Conservation (phyloP, 169 alveolate species). For the Eimeria necatrix region DNA sequence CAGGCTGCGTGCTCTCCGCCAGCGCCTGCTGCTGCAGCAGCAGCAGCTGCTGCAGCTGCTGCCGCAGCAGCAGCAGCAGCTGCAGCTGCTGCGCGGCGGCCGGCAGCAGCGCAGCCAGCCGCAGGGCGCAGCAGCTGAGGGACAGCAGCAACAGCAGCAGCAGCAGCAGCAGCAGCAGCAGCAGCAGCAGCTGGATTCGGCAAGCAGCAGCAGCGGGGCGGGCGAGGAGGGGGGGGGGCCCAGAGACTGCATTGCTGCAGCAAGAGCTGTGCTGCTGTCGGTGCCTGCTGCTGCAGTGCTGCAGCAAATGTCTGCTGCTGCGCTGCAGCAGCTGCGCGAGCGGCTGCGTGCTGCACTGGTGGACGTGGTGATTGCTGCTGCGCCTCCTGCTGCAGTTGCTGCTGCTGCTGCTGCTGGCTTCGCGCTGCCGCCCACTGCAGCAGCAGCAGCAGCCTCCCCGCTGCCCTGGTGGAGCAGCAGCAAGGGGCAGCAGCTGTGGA, state of each 20-base stretch:
- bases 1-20: neutral
- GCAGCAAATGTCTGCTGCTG: constrained; percentile 18
- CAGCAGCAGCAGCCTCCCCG: constrained; percentile 76
- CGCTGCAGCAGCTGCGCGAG: constrained; percentile 6
- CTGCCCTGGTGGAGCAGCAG: constrained; percentile 77
- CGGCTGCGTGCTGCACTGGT: constrained; percentile 11
- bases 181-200: no score
- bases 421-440: constrained; percentile 68
- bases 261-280: constrained; percentile 44
- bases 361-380: constrained; percentile 64
- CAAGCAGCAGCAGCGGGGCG: neutral
- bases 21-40: neutral
- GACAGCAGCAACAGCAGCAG: neutral
- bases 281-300: constrained; percentile 29
- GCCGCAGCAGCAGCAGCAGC: neutral
- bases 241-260: constrained; percentile 35
- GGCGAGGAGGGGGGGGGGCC: neutral
- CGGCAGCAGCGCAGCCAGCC: neutral
- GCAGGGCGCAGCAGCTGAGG: neutral
- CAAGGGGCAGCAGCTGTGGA: constrained; percentile 76
- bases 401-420: constrained; percentile 68
- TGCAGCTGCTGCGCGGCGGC: neutral
- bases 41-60: neutral
- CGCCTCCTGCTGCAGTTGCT: constrained; percentile 48
- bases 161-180: neutral